Percentiles rank a stretch among this genome's conserved stretches.
phyloP scores from a whole-genome alignment of 257 asterid genomes.

The Solanum bulbocastanum region DNA sequence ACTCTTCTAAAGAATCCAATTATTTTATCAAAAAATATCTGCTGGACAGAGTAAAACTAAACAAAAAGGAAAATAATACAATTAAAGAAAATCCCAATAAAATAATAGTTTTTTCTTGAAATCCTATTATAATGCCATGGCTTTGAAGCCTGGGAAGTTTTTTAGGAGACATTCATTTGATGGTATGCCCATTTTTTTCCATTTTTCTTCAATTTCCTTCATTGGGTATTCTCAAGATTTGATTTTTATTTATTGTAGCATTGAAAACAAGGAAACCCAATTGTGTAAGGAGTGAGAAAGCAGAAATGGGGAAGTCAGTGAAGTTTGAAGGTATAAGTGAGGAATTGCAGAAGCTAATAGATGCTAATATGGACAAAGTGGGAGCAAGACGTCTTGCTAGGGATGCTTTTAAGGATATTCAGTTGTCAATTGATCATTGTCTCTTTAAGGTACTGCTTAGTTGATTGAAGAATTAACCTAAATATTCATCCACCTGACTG shows the following conservation, averaged over 20 bases:
- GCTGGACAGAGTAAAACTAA: neutral
- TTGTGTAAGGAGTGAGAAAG: neutral
- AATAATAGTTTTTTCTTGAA: neutral
- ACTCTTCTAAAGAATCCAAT: neutral
- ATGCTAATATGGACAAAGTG: conserved; percentile 10
- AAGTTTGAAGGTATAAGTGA: conserved; percentile 4
- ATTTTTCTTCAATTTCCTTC: neutral
- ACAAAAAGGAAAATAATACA: neutral
- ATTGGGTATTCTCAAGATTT: neutral
- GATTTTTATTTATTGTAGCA: neutral
- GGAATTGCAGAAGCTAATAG: conserved; percentile 6
- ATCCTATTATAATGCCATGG: neutral
- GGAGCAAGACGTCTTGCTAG: conserved; percentile 12
- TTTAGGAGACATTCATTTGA: neutral
- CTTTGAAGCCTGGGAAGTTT: neutral
- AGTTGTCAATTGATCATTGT: conserved; percentile 15
- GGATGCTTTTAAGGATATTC: conserved; percentile 11
- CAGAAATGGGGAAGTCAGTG: conserved; percentile 4
- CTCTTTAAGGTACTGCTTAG: conserved; percentile 5
- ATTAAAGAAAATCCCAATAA: neutral
- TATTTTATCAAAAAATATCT: neutral
- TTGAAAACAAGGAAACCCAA: neutral
- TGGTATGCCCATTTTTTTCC: neutral
- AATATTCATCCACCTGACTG: neutral
- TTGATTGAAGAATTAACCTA: neutral